Base-by-base conservation (phyloP, 2,329 filamentous ascomycete species). In the Diaporthe caulivora region DNA sequence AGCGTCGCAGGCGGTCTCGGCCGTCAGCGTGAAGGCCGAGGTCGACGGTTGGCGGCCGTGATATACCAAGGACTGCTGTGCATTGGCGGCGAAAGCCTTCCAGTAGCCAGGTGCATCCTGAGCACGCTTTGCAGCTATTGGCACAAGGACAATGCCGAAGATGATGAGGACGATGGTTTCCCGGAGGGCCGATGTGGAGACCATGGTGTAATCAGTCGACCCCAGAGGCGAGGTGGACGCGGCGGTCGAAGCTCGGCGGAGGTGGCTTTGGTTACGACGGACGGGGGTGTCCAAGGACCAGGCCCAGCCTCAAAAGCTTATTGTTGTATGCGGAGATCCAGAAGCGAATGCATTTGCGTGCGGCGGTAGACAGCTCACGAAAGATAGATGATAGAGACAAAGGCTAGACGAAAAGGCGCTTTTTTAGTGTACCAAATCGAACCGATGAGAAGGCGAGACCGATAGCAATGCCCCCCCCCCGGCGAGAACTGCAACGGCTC, bases 91-190 rank as follows among this genome's bases (percentile, higher is more conserved):
- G 34, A 73, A 75, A 21, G 71, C 70, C 47, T 71, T 72, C 73
- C 71, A 73, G 54, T 73, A 75, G 58, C 71, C 71, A 37, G 71
- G 73, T 60, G 73, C 73, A 64, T 75, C 58, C 53, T 75, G 73
- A 31, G 73, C 73, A 57, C 73, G 73, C 62, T 73, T 73, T 24
- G 74, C 74, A 44, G 74, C 74, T 67, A 73, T 75, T 40, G 74
- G 74, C 34, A 75, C 74, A 24, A 75, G 74, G 53, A 75, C 62
- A 31, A 75, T 60, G 40, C 74, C 74, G 54, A 75, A 73, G 47
- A 75, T 71, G 71, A 75, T 31, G 42, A 75, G 67, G 58, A 75
- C 29, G 15, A 75, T 55, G 40, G 74, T 75, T 51, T 75, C 74
- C 17, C 74, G 71, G 13, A 75, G 60, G 37, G 67, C 51, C 15